These are phyloP conservation scores for Serendipita indica DNA, from an alignment of 768 basidiomycete genomes.

Conservation along the genomic window DNA sequence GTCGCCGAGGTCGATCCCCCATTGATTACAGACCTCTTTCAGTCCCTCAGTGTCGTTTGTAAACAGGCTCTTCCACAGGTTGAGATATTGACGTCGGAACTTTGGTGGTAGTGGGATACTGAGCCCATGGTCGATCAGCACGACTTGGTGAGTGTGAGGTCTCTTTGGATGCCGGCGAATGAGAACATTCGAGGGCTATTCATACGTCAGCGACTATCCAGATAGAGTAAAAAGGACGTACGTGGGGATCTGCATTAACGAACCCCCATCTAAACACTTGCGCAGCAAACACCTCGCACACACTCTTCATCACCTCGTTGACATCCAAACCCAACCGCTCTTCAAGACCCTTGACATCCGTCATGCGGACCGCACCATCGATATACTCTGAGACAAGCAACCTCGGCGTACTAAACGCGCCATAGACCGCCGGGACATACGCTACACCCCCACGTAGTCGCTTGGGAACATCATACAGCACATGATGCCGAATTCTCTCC, in stretches of 20 bases:
- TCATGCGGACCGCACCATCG: constrained; percentile 20
- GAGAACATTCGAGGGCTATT: constrained; percentile 58
- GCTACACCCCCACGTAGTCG: neutral
- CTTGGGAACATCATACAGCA: neutral
- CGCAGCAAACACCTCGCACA: constrained; percentile 75
- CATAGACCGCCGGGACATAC: neutral
- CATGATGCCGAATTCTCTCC: neutral
- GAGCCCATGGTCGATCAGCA: constrained; percentile 84
- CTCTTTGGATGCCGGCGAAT: constrained; percentile 42
- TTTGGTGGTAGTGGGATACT: constrained; percentile 57
- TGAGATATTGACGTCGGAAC: constrained; percentile 64
- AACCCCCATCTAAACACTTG: constrained; percentile 89
- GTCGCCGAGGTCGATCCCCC: constrained; percentile 20
- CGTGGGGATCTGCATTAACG: constrained; percentile 59
- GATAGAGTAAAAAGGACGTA: neutral
- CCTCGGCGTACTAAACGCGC: constrained; percentile 10
- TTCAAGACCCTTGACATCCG: constrained; percentile 23
- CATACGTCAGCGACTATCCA: constrained; percentile 33
- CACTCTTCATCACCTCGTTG: constrained; percentile 57
- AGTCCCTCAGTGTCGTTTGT: constrained; percentile 24
- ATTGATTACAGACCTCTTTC: constrained; percentile 21
- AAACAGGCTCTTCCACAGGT: constrained; percentile 43
- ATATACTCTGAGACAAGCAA: constrained; percentile 11
- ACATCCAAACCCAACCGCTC: constrained; percentile 20
- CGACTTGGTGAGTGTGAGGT: constrained; percentile 39